Evolutionary conservation across 805 yeast species (phyloP), one percentile per base, ranked within the genome.

Genomic region (Maudiozyma saulgeensis): DNA sequence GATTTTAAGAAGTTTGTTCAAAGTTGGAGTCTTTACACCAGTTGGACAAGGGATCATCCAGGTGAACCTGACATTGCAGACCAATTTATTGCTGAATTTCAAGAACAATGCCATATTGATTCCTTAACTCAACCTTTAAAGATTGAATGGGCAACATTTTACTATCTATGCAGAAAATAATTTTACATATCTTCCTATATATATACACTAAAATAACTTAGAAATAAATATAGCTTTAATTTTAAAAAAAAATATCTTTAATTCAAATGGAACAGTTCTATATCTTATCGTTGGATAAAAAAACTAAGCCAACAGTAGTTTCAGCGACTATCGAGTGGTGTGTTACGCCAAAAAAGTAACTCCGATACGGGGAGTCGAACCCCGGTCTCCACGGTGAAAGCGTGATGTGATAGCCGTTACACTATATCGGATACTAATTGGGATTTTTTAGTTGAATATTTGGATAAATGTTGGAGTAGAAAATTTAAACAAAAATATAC

Each of bases 1-100:
- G 79, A 73, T 12, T 77, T 76, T 51, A 61, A 71, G n/a, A 64
- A 69, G 34, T 82, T 82, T 58, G 60, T 82, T 40, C 63, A 72
- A 15, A 84, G 91, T 0, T 82, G 82, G 76, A 82, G 93, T 59
- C 74, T 84, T 1, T 76, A 74, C 55, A 85, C 81, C 60, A 72
- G 79, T 64, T 62, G 87, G 85, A 50, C 74, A 66, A 66, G 62
- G 45, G 72, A 62, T 5, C 66, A 79, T 49, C 62, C 69, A 25
- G 69, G 67, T 9, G 66, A 59, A 23, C 61, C 61, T 4, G 83
- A 80, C 56, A 66, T 81, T 23, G 75, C 76, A 0, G 82, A 79
- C 38, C 55, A 58, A 34, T 71, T 76, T 51, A 64, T 76, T 37
- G 67, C 69, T 8, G 77, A 73, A 48, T 60, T 81, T 53, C 68